Base-by-base conservation (phyloP, 495 filamentous ascomycete species). In the Niebla homalea region DNA sequence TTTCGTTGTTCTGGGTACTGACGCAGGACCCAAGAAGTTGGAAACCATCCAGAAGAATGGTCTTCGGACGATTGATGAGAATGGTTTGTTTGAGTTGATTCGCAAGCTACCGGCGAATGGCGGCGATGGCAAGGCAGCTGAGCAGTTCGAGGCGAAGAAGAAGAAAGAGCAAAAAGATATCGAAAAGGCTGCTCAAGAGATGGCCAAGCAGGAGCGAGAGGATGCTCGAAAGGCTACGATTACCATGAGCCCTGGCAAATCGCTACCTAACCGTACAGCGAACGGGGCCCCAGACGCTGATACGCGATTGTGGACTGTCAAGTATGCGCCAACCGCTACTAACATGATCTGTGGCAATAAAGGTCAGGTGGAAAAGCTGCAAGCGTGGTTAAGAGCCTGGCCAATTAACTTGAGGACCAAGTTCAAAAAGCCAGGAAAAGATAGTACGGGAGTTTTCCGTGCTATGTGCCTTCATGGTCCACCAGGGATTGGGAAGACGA, bases 321-420 rank as follows among this genome's bases (percentile, higher is more conserved):
- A 96, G 59, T 97, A 99, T 67, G 90, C 92, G 0, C 92, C 92
- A 4, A 84, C 81, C 0, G 72, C 79, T 36, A 72, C 86, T 36
- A 83, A 64, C 48, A 89, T 96, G 63, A 94, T 99, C 45, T 97
- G 90, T 62, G 92, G 92, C 51, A 99, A 99, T 66, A 99, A 97
- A 61, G 73, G 67, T 15, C 75, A 79, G 35, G 90, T 99, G 3
- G 92, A 97, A 59, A 93, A 81, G 62, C 76, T 97, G 16, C 85
- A 92, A 60, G 71, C 55, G 32, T 99, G 93, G 89, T 74, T 99
- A 19, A 76, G 75, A 29, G 80, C 79, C 54, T 99, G 92, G 82
- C 78, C 76, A 29, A 80, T 80, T 55, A 78, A 76, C 45, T 77
- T 80, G 19, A 86, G 85, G 60, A 76, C 67, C 16, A 68, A 79